Conservation (phyloP, 2,329 filamentous ascomycete genomes). For the Stagonosporopsis cucurbitacearum region DNA sequence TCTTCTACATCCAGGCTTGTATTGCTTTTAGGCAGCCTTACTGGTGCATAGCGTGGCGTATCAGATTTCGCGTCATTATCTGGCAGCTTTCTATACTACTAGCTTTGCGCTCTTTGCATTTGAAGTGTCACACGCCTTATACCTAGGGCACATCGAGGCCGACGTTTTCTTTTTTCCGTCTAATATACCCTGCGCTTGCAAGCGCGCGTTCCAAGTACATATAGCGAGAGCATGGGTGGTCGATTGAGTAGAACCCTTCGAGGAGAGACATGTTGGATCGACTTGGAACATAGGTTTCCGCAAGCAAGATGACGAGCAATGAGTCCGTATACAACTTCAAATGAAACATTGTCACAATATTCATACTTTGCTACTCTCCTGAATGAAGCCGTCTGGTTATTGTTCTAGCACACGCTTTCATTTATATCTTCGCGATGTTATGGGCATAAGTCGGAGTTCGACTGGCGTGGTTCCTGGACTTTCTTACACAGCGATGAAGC, state of each 20-base stretch:
- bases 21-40: conserved; percentile 3
- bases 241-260: not conserved
- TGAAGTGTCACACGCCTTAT: not conserved
- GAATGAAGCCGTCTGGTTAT: too few relatives aligned
- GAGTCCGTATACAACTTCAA: conserved; percentile 1
- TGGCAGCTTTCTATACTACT: not conserved
- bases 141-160: not conserved
- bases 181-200: conserved; percentile 13
- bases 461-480: not conserved
- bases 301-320: conserved; percentile 8
- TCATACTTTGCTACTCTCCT: too few relatives aligned
- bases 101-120: not conserved
- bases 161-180: conserved; percentile 1
- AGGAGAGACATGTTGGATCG: not conserved
- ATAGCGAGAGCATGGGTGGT: conserved; percentile 9
- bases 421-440: too few relatives aligned
- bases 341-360: not conserved
- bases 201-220: conserved; percentile 10
- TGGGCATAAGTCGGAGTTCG: too few relatives aligned
- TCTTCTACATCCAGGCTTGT: not conserved
- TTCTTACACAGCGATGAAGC: not conserved
- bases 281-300: conserved; percentile 14
- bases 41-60: conserved; percentile 17
- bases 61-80: not conserved
- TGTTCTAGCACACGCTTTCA: too few relatives aligned